Conservation (phyloP, 495 filamentous ascomycete species). For the Cercophora sp. region DNA sequence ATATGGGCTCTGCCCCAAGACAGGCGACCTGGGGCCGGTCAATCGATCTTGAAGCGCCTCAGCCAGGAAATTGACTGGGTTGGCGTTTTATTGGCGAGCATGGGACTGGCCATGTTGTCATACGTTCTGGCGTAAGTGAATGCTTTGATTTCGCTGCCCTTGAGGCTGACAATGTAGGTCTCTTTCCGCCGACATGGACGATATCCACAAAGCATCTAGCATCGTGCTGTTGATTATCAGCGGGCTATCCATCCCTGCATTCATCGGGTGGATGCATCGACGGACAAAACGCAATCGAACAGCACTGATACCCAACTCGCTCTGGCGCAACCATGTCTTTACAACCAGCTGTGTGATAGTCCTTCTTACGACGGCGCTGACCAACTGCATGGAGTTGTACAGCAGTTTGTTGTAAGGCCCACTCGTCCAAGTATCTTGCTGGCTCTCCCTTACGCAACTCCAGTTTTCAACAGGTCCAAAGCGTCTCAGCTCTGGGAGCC, state of each 20-base stretch:
- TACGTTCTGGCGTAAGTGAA: constrained; percentile 13
- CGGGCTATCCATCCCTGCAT: constrained; percentile 38
- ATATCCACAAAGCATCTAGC: constrained; percentile 34
- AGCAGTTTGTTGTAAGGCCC: constrained; percentile 36
- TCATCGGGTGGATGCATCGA: constrained; percentile 45
- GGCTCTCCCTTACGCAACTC: not conserved
- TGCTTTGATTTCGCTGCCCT: not conserved
- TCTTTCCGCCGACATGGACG: constrained; percentile 11
- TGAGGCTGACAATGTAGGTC: constrained; percentile 5
- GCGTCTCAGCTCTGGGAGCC: constrained; percentile 40
- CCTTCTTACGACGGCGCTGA: constrained; percentile 42
- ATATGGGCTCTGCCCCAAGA: constrained; percentile 1
- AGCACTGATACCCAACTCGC: constrained; percentile 52
- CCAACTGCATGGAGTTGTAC: constrained; percentile 50
- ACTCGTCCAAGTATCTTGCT: not conserved
- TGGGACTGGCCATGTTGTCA: constrained; percentile 7
- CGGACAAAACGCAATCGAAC: constrained; percentile 39
- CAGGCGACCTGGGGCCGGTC: too few species aligned
- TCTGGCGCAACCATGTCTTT: constrained; percentile 52
- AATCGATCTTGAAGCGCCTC: not conserved
- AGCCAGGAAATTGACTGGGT: constrained; percentile 10
- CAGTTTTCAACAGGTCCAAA: constrained; percentile 43
- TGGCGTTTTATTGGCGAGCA: constrained; percentile 3
- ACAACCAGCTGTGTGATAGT: constrained; percentile 50
- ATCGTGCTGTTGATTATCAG: constrained; percentile 39